Evolutionary conservation across 2,329 filamentous ascomycete species (phyloP).

Genomic region (Didymosphaeria variabile): DNA sequence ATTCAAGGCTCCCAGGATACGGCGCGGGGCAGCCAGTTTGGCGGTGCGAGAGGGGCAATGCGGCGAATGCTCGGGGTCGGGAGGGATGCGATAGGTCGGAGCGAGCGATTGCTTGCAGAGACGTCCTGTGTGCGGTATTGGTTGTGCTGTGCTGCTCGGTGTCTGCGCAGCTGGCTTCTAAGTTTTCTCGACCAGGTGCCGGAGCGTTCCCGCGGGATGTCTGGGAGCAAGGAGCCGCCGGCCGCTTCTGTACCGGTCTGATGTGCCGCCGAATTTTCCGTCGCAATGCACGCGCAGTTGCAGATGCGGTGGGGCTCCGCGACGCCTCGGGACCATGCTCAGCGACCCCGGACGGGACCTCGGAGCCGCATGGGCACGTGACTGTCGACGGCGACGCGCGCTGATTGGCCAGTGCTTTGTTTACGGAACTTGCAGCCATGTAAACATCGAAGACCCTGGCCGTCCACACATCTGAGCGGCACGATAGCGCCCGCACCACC

Average conservation of each 20-base stretch:
- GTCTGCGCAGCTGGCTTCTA: background rate
- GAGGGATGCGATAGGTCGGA: constrained; percentile 13
- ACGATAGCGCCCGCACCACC: constrained; percentile 8
- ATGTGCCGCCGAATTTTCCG: background rate
- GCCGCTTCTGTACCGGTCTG: background rate
- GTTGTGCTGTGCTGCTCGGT: background rate
- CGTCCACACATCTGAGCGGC: background rate
- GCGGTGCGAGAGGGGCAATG: constrained; percentile 26
- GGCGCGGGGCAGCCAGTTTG: constrained; percentile 47
- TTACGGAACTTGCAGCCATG: constrained; percentile 2
- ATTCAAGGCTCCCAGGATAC: constrained; percentile 33
- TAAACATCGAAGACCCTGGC: background rate
- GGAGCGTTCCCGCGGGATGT: background rate
- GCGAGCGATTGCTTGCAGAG: constrained; percentile 5
- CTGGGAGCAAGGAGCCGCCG: background rate
- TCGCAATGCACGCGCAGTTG: constrained; percentile 2
- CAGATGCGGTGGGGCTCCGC: constrained; percentile 10
- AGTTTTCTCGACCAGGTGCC: background rate
- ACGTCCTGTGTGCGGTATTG: constrained; percentile 8
- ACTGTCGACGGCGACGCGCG: background rate
- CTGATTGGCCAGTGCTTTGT: constrained; percentile 6
- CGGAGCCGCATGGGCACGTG: background rate
- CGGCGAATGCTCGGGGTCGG: constrained; percentile 4
- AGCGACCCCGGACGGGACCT: too few relatives aligned
- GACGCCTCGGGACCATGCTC: background rate